Evolutionary conservation across 768 basidiomycete species (phyloP).

Genomic region (Fomitopsis serialis): DNA sequence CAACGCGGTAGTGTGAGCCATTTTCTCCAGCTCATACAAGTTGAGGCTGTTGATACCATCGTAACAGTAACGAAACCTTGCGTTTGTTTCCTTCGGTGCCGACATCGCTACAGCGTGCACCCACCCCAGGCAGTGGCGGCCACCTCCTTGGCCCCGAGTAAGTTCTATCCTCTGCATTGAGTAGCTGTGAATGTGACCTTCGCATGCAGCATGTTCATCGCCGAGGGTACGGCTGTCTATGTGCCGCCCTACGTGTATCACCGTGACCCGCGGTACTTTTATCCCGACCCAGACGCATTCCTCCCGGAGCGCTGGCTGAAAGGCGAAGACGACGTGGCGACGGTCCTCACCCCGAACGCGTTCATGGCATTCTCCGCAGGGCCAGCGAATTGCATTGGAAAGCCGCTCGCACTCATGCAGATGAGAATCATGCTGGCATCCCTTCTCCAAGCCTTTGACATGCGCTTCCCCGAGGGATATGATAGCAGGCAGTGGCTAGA

Average conservation of each 20-base stretch:
- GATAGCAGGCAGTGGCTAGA: no score
- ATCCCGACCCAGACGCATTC: slow-evolving; percentile 33
- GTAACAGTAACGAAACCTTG: slow-evolving; percentile 37
- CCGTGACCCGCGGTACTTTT: slow-evolving; percentile 39
- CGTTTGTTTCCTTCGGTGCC: slow-evolving; percentile 37
- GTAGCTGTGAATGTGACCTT: not conserved
- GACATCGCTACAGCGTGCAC: slow-evolving; percentile 32
- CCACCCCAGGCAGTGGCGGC: slow-evolving; percentile 23
- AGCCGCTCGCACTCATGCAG: slow-evolving; percentile 5
- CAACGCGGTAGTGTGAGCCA: slow-evolving; percentile 11
- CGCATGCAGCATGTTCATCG: slow-evolving; percentile 8
- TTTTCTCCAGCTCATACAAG: slow-evolving; percentile 7
- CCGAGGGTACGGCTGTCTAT: slow-evolving; percentile 15
- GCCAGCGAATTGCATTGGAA: slow-evolving; percentile 9
- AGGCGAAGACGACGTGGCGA: not conserved
- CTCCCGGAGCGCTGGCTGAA: slow-evolving; percentile 38
- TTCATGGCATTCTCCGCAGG: slow-evolving; percentile 11
- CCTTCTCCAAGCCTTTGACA: slow-evolving; percentile 5
- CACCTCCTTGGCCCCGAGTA: slow-evolving; percentile 31
- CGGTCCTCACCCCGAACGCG: slow-evolving; percentile 9
- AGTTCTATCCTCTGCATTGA: not conserved
- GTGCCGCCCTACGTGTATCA: slow-evolving; percentile 37
- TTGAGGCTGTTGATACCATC: not conserved
- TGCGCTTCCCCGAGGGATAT: no score
- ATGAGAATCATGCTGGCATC: slow-evolving; percentile 7